phyloP scores from a whole-genome alignment of 2,329 filamentous ascomycete genomes.

The Pestalotiopsis fici region DNA sequence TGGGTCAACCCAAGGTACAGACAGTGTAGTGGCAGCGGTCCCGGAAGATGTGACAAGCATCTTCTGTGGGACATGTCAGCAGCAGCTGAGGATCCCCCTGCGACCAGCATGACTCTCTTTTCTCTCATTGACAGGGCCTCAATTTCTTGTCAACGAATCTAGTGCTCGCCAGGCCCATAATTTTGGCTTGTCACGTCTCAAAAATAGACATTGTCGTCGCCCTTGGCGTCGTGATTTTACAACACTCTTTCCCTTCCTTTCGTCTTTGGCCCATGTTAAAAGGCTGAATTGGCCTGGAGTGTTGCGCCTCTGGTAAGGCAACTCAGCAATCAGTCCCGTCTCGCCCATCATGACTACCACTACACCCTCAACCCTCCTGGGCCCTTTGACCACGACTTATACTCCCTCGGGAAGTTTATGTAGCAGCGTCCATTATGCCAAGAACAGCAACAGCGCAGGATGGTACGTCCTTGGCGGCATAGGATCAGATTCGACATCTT shows the following conservation, averaged over 20 bases:
- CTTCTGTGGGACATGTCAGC: background rate
- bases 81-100: background rate
- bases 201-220: background rate
- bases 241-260: background rate
- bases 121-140: background rate
- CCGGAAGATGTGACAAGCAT: background rate
- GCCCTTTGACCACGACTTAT: background rate
- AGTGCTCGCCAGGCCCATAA: background rate
- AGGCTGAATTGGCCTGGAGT: background rate
- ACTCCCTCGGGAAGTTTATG: background rate
- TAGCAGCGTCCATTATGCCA: background rate
- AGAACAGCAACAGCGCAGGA: background rate
- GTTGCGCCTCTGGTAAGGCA: background rate
- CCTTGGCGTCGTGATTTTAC: background rate
- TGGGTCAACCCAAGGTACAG: background rate
- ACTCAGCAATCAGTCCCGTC: background rate
- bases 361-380: background rate
- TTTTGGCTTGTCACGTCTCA: background rate
- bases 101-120: background rate
- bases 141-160: background rate
- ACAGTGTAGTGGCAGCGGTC: background rate
- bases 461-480: background rate
- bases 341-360: background rate
- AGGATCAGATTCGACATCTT: background rate
- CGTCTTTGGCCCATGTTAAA: background rate